A percentile compares a stretch with the other conserved stretches of the same genome.
Conservation (phyloP, 768 basidiomycete genomes). For the Tricholoma terreum region DNA sequence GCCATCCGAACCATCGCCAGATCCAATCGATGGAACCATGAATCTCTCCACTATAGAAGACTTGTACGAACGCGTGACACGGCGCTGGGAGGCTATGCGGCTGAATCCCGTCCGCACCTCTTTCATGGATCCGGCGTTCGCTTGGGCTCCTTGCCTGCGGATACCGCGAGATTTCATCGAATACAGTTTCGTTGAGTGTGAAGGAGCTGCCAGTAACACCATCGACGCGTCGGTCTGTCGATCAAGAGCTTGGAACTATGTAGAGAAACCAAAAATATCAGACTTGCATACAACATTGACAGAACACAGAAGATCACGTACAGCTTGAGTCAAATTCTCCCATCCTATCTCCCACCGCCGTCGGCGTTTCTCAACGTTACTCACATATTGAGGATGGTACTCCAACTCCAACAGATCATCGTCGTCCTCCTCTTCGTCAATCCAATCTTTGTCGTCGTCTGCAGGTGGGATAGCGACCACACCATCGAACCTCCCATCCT, state of each 20-base stretch:
- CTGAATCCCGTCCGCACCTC: slow-evolving; percentile 58
- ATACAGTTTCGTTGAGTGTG: slow-evolving; percentile 67
- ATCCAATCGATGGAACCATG: slow-evolving; percentile 39
- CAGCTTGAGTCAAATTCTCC: slow-evolving; percentile 72
- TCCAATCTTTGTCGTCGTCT: slow-evolving; percentile 59
- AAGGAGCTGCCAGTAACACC: slow-evolving; percentile 70
- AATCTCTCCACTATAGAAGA: slow-evolving; percentile 48
- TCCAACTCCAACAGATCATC: slow-evolving; percentile 74
- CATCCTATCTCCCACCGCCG: slow-evolving; percentile 73
- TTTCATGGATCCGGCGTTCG: slow-evolving; percentile 46
- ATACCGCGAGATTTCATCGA: slow-evolving; percentile 65
- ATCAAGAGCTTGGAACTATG: slow-evolving; percentile 74
- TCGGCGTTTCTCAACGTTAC: slow-evolving; percentile 62
- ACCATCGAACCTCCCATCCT: slow-evolving; percentile 37
- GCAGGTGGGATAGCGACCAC: slow-evolving; percentile 17
- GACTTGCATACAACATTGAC: not conserved
- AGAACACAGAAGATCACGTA: slow-evolving; percentile 29
- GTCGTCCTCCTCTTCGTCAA: slow-evolving; percentile 70
- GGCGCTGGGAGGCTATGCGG: slow-evolving; percentile 55
- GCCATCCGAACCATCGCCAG: slow-evolving; percentile 53
- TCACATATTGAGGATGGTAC: slow-evolving; percentile 70
- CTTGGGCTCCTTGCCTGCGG: slow-evolving; percentile 49
- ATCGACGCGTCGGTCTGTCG: slow-evolving; percentile 80
- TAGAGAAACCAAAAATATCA: not conserved
- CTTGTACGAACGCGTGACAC: slow-evolving; percentile 40